Evolutionary conservation across 2,329 filamentous ascomycete species (phyloP).

Genomic region (Amesomyces nigricolor): DNA sequence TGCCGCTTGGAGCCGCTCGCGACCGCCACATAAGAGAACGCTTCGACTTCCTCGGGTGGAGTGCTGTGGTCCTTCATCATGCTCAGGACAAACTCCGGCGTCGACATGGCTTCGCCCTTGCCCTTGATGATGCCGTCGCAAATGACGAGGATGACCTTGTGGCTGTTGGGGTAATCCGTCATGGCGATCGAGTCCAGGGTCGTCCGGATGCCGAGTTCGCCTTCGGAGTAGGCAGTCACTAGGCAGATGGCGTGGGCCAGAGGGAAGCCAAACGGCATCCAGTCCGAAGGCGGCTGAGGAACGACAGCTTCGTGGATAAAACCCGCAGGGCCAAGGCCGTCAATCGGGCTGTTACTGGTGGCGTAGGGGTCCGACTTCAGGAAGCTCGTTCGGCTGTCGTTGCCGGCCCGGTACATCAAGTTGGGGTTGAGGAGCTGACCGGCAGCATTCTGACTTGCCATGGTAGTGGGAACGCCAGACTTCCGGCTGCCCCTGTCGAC

Average conservation of each 20-base stretch:
- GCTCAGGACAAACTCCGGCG: conserved; percentile 79
- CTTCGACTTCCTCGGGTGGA: conserved; percentile 72
- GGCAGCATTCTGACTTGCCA: conserved; percentile 81
- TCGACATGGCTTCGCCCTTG: conserved; percentile 77
- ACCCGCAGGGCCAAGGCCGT: conserved; percentile 77
- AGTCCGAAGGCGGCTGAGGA: conserved; percentile 91
- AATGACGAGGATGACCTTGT: conserved; percentile 93
- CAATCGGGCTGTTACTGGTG: conserved; percentile 50
- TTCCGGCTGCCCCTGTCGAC: conserved; percentile 54
- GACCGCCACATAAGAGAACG: conserved; percentile 94
- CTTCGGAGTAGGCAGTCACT: conserved; percentile 96
- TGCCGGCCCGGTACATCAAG: conserved; percentile 64
- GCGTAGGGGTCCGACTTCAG: conserved; percentile 54
- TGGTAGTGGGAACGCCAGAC: conserved; percentile 70
- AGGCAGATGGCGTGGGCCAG: conserved; percentile 89
- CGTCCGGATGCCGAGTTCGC: conserved; percentile 83
- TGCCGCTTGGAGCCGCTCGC: conserved; percentile 93
- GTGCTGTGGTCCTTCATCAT: conserved; percentile 95
- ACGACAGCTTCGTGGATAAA: conserved; percentile 96
- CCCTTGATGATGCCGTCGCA: conserved; percentile 98
- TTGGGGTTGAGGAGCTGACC: conserved; percentile 66
- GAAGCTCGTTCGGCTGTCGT: conserved; percentile 61
- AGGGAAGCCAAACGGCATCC: conserved; percentile 95
- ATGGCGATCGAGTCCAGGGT: conserved; percentile 94
- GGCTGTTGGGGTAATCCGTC: conserved; percentile 98